phyloP scores from a whole-genome alignment of 345 rosid species.

The Populus nigra region DNA sequence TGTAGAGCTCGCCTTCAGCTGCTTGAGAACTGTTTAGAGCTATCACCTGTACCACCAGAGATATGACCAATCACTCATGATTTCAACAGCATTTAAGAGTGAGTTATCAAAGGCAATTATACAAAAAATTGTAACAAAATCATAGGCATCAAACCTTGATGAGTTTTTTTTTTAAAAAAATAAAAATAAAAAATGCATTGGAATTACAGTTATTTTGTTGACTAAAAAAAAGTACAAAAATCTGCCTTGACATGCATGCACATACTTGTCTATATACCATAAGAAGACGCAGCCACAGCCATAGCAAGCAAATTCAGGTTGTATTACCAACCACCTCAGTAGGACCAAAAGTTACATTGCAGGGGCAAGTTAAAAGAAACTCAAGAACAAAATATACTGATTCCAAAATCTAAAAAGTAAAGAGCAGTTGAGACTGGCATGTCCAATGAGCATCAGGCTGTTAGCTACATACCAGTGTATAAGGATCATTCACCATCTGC shows the following conservation, averaged over 20 bases:
- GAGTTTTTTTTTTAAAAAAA: too few relatives aligned
- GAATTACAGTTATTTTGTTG: not conserved
- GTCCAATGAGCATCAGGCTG: not conserved
- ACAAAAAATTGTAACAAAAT: not conserved
- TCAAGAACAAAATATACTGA: not conserved
- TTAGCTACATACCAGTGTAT: constrained; percentile 65
- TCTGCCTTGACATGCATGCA: not conserved
- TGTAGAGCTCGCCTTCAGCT: constrained; percentile 92
- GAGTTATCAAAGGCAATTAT: not conserved
- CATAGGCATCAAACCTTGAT: too few relatives aligned
- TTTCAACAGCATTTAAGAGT: not conserved
- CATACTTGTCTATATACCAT: not conserved
- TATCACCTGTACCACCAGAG: constrained; percentile 51
- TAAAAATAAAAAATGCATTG: not conserved
- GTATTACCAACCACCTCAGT: not conserved
- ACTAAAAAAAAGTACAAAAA: not conserved
- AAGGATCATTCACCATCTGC: constrained; percentile 93
- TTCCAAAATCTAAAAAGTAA: not conserved
- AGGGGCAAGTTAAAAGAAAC: not conserved
- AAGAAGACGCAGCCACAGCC: not conserved
- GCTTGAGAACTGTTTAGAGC: constrained; percentile 85
- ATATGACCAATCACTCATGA: not conserved
- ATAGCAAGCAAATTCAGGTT: not conserved
- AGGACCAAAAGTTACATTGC: not conserved
- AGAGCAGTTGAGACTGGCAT: constrained; percentile 3